Percentiles rank a stretch among this genome's conserved stretches.
Conservation (phyloP, 176 grass and related monocot genomes). For the Hordeum vulgare region MorexV3_pseudomolecules_assembly NC_058518.1:273127221-273127720, state of each 20-base stretch:
- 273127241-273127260: slow-evolving; percentile 65
- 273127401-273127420: slow-evolving; percentile 49
- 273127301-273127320: slow-evolving; percentile 72
- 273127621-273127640: slow-evolving; percentile 88
- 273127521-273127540: slow-evolving; percentile 52
- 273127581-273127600: slow-evolving; percentile 94
- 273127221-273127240: slow-evolving; percentile 52
- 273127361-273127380: slow-evolving; percentile 71
- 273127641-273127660: slow-evolving; percentile 71
- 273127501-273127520: slow-evolving; percentile 92
- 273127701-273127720: slow-evolving; percentile 94
- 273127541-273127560: slow-evolving; percentile 48
- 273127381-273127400: slow-evolving; percentile 54
- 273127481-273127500: slow-evolving; percentile 78
- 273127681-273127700: slow-evolving; percentile 83
- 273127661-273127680: slow-evolving; percentile 79
- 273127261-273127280: slow-evolving; percentile 91
- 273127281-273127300: slow-evolving; percentile 84
- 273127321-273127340: slow-evolving; percentile 79
- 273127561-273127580: slow-evolving; percentile 85
- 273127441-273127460: slow-evolving; percentile 95
- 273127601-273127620: slow-evolving; percentile 86
- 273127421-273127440: slow-evolving; percentile 87
- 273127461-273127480: slow-evolving; percentile 90
- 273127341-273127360: slow-evolving; percentile 49